A percentile compares a stretch with the other conserved stretches of the same genome.
Evolutionary conservation across 169 alveolate genomes (phyloP).

Genomic region (Eimeria zaria): DNA sequence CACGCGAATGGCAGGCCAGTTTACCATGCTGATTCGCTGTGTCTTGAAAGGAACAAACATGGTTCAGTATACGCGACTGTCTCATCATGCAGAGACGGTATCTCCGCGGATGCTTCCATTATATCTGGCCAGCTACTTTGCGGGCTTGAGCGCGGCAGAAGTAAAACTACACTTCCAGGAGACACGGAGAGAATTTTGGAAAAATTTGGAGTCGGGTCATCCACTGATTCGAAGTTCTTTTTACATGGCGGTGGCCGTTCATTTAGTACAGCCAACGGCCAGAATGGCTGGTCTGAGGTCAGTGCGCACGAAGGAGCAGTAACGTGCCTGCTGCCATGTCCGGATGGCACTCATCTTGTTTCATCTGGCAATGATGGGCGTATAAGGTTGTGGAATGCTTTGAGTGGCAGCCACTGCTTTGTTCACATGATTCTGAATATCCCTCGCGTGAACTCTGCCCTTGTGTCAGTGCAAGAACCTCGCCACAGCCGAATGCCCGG

Average conservation of each 20-base stretch:
- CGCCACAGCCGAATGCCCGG: not conserved
- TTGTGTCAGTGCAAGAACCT: not conserved
- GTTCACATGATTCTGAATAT: slow-evolving; percentile 78
- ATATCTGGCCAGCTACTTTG: slow-evolving; percentile 10
- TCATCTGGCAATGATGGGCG: slow-evolving; percentile 87
- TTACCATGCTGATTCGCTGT: not conserved
- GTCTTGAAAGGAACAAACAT: not conserved
- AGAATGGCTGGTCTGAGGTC: not conserved
- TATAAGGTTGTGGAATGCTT: slow-evolving; percentile 88
- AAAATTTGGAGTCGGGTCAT: not conserved
- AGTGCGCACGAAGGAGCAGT: slow-evolving; percentile 89
- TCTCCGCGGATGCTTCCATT: not conserved
- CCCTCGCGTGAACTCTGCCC: not conserved
- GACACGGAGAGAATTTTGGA: not conserved
- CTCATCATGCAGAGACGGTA: not conserved
- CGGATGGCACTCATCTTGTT: slow-evolving; percentile 84
- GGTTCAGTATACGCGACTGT: not conserved
- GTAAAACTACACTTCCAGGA: not conserved
- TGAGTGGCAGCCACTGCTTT: slow-evolving; percentile 86
- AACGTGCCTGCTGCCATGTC: slow-evolving; percentile 60
- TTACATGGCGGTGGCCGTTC: not conserved
- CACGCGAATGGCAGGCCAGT: not conserved
- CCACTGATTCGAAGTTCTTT: not conserved
- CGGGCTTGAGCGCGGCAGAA: not conserved
- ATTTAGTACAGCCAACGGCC: not conserved